A percentile compares a stretch with the other conserved stretches of the same genome.
Conservation (phyloP, 2,329 filamentous ascomycete species). For the Rasamsonia emersonii region DNA sequence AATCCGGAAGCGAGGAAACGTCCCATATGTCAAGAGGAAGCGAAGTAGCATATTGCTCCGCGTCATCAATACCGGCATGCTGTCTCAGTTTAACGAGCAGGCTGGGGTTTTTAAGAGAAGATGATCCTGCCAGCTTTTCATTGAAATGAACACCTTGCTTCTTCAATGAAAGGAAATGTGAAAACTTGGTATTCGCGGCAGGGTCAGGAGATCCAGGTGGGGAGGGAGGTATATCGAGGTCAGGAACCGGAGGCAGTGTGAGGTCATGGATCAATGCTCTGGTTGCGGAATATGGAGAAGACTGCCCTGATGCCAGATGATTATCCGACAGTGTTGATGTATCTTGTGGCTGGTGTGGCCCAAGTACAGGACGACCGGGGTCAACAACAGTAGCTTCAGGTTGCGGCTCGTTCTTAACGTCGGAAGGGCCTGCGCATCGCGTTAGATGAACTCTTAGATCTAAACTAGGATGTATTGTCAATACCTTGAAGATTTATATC, state of each 20-base stretch:
- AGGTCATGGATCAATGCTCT: slow-evolving; percentile 47
- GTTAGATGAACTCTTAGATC: too few relatives aligned
- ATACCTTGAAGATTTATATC: not conserved
- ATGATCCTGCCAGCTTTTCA: slow-evolving; percentile 48
- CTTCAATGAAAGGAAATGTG: slow-evolving; percentile 53
- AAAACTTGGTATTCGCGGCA: slow-evolving; percentile 47
- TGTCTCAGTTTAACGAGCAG: slow-evolving; percentile 49
- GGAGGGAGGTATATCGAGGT: slow-evolving; percentile 37
- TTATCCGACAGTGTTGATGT: slow-evolving; percentile 9
- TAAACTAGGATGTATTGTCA: too few relatives aligned
- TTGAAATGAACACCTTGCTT: slow-evolving; percentile 57
- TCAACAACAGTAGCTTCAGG: slow-evolving; percentile 7
- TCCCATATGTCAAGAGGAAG: slow-evolving; percentile 35
- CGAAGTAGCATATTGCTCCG: slow-evolving; percentile 47
- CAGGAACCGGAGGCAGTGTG: slow-evolving; percentile 42
- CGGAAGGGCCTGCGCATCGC: not conserved
- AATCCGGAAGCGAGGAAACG: slow-evolving; percentile 27
- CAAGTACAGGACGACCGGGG: slow-evolving; percentile 24
- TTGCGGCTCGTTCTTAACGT: slow-evolving; percentile 1
- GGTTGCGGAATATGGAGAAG: slow-evolving; percentile 43
- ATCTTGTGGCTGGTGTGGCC: slow-evolving; percentile 24
- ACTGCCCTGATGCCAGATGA: slow-evolving; percentile 12
- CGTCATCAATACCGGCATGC: slow-evolving; percentile 47
- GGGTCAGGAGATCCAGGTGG: slow-evolving; percentile 38
- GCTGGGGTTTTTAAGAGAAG: slow-evolving; percentile 52